Evolutionary conservation across 495 filamentous ascomycete species (phyloP).

Genomic region (Trichoderma asperelloides): DNA sequence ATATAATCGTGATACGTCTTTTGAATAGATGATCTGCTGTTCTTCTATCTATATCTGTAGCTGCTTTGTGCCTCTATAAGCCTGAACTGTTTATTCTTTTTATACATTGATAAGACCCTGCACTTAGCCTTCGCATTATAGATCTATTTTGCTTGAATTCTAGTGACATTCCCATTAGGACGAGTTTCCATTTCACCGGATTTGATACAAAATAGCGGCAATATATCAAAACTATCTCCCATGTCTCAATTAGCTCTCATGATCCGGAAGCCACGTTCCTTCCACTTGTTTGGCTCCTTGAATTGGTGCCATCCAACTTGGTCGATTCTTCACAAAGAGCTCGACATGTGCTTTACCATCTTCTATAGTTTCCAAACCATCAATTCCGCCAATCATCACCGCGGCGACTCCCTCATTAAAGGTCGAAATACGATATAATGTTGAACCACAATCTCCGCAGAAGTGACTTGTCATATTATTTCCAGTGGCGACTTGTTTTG

Average conservation of each 20-base stretch:
- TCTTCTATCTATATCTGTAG: too few relatives aligned
- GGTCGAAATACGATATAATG: neutral
- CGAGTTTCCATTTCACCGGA: too few relatives aligned
- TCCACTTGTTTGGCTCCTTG: neutral
- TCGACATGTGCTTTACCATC: neutral
- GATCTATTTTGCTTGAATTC: too few relatives aligned
- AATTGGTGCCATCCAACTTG: neutral
- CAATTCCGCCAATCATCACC: neutral
- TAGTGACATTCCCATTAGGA: too few relatives aligned
- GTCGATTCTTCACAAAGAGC: neutral
- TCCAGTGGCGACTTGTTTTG: neutral
- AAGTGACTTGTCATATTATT: neutral
- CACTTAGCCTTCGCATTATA: too few relatives aligned
- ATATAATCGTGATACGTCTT: neutral
- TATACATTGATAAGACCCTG: too few relatives aligned
- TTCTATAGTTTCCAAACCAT: neutral
- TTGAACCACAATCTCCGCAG: neutral
- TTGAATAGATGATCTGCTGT: too few relatives aligned
- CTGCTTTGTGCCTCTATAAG: too few relatives aligned
- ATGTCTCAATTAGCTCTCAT: neutral
- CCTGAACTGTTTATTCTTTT: too few relatives aligned
- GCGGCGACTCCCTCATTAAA: neutral
- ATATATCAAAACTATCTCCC: too few relatives aligned
- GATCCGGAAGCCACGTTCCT: neutral
- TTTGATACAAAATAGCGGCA: too few relatives aligned